These are phyloP conservation scores for Vicia faba DNA, from an alignment of 306 rosid species.

Conservation along the genomic window DNA sequence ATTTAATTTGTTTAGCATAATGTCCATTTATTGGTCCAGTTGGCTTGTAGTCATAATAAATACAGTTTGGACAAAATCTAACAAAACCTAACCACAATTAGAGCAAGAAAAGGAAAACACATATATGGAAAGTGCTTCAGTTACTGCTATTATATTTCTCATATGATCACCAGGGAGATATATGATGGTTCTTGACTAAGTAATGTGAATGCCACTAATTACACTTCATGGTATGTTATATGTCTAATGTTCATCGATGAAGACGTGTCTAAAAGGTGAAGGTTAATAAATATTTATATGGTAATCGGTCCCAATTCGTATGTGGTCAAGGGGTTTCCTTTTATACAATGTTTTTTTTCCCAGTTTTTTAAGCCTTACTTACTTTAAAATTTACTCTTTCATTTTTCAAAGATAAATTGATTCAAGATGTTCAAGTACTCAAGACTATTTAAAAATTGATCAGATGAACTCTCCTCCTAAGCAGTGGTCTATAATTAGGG, in stretches of 20 bases:
- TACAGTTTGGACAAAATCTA: conserved; percentile 1
- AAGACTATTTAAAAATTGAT: too few relatives aligned
- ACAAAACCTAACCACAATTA: conserved; percentile 17
- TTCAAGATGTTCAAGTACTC: too few relatives aligned
- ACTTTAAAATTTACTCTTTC: too few relatives aligned
- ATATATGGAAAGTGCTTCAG: conserved; percentile 19
- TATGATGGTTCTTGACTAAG: not conserved
- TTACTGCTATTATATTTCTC: not conserved
- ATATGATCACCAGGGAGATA: not conserved
- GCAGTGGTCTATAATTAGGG: too few relatives aligned
- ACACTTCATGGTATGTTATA: conserved; percentile 29
- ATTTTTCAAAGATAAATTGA: too few relatives aligned
- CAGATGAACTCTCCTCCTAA: too few relatives aligned
- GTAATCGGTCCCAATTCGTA: not conserved
- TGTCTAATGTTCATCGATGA: conserved; percentile 29
- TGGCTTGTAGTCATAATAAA: not conserved
- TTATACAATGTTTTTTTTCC: not conserved
- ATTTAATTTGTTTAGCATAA: not conserved
- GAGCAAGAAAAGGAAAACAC: conserved; percentile 26
- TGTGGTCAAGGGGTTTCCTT: not conserved
- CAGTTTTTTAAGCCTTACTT: not conserved
- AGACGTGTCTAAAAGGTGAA: not conserved
- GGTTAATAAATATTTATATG: conserved; percentile 33
- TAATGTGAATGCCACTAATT: conserved; percentile 5
- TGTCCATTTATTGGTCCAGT: conserved; percentile 8